Evolutionary conservation across 306 rosid species (phyloP), one percentile per base, ranked within the genome.

Genomic region (Fagus crenata): DNA sequence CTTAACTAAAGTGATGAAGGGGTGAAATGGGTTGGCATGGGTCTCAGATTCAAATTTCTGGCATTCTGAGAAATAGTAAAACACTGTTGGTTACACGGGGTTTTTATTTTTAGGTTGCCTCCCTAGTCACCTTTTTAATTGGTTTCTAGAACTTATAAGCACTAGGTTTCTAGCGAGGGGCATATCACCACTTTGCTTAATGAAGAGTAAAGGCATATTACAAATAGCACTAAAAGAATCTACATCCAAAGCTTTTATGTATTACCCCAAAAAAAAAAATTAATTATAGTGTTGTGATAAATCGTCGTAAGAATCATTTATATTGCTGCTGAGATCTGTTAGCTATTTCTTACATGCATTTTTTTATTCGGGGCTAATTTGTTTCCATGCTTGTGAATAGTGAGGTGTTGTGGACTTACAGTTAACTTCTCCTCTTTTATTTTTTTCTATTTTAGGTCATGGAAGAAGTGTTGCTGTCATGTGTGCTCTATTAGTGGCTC

Each of bases 381-480:
- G 18, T 41, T 55, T 41, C 59, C 28, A 49, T 54, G 68, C 59
- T 72, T 64, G 65, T 84, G 49, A 53, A 42, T 65, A 35, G 40
- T 42, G 55, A 72, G 67, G 55, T 17, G 65, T 43, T 77, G 28
- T 39, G 33, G 68, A 46, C 11, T 13, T 51, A 7, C 15, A 14
- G 42, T 17, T 78, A 18, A 35, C 28, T 6, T 75, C 28, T 28
- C 14, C 28, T 55, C 59, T 53, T 15, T 12, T 53, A 3, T 22
- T n/a, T 33, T 22, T 5, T 22, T 43, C 12, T 53, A 5, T 75
- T 67, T 80, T 11, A 92, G 98, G 98, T 63, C 98, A 92, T 81
- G 98, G 98, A 74, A 87, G 97, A 88, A 95, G 98, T 80, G 97
- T 95, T 46, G 96, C 97, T 49, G 90, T 95, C 22, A 87, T 91